Percentiles rank a stretch among this genome's conserved stretches.
Evolutionary conservation across 768 basidiomycete species (phyloP).

Genomic region (Neoboletus brunneissimus): DNA sequence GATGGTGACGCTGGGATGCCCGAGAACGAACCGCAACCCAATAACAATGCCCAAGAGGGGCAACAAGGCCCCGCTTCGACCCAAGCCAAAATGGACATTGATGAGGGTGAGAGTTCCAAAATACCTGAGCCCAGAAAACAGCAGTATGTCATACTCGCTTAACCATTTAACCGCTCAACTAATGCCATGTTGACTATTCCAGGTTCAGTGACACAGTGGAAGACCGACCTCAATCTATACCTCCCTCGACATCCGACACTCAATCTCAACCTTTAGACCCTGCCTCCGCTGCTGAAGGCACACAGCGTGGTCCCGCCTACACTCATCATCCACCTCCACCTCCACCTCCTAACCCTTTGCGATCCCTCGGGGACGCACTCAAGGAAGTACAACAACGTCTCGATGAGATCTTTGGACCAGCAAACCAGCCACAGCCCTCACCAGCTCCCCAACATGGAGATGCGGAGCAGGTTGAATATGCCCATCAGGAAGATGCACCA

Average conservation of each 20-base stretch:
- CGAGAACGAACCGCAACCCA: constrained; percentile 17
- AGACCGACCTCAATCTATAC: constrained; percentile 1
- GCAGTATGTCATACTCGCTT: constrained; percentile 13
- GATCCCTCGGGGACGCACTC: constrained; percentile 80
- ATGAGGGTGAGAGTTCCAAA: constrained; percentile 24
- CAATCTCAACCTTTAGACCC: constrained; percentile 19
- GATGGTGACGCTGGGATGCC: constrained; percentile 21
- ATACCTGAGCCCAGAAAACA: constrained; percentile 17
- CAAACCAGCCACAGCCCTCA: constrained; percentile 32
- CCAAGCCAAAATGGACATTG: constrained; percentile 9
- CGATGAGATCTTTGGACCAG: constrained; percentile 67
- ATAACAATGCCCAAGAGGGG: constrained; percentile 19
- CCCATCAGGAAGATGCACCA: constrained; percentile 57
- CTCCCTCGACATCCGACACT: neutral
- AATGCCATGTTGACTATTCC: neutral
- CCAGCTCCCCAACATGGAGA: constrained; percentile 37
- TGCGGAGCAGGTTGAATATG: constrained; percentile 67
- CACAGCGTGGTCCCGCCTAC: constrained; percentile 43
- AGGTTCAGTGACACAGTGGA: constrained; percentile 17
- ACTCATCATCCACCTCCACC: constrained; percentile 39
- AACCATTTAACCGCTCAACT: neutral
- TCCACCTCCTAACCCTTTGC: constrained; percentile 52
- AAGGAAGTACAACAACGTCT: constrained; percentile 81
- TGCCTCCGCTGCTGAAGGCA: constrained; percentile 40
- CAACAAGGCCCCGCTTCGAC: constrained; percentile 19